Conservation (phyloP, 116 monocot species). For the Trichopus zeylanicus region DNA sequence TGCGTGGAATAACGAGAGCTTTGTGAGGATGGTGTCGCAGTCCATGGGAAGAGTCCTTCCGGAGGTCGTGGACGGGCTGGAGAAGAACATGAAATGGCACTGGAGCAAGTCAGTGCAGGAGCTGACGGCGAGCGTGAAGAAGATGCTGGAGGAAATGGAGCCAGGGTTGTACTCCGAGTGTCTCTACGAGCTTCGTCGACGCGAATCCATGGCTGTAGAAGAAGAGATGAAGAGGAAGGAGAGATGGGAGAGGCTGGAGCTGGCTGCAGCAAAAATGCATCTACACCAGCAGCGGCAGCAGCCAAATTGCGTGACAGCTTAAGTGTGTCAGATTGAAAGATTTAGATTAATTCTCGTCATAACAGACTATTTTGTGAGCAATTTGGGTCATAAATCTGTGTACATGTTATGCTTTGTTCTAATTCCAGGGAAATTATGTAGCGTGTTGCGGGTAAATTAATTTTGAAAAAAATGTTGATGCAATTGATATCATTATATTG, state of each 20-base stretch:
- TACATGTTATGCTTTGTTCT: neutral
- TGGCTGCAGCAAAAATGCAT: slow-evolving; percentile 4
- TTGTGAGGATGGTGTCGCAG: slow-evolving; percentile 28
- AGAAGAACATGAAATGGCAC: slow-evolving; percentile 33
- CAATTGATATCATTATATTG: too few species aligned
- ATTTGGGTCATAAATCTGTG: too few species aligned
- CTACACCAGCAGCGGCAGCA: neutral
- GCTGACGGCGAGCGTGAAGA: slow-evolving; percentile 28
- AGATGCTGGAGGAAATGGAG: slow-evolving; percentile 35
- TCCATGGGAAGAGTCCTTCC: slow-evolving; percentile 30
- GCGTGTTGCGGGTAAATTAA: too few species aligned
- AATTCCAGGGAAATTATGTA: neutral
- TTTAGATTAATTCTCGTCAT: too few species aligned
- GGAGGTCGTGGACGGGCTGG: slow-evolving; percentile 18
- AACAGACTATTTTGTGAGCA: too few species aligned
- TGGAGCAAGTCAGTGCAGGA: slow-evolving; percentile 48
- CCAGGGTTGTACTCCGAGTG: slow-evolving; percentile 37
- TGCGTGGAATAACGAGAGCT: slow-evolving; percentile 50
- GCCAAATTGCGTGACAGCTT: neutral
- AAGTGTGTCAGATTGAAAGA: too few species aligned
- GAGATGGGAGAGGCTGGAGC: slow-evolving; percentile 35
- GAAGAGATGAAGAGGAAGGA: slow-evolving; percentile 25
- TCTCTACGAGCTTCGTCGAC: slow-evolving; percentile 10
- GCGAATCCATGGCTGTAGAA: neutral
- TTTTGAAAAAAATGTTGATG: too few species aligned